Percentiles rank a stretch among this genome's conserved stretches.
Evolutionary conservation across 495 filamentous ascomycete genomes (phyloP).

Genomic region (Penicillium waksmanii): DNA sequence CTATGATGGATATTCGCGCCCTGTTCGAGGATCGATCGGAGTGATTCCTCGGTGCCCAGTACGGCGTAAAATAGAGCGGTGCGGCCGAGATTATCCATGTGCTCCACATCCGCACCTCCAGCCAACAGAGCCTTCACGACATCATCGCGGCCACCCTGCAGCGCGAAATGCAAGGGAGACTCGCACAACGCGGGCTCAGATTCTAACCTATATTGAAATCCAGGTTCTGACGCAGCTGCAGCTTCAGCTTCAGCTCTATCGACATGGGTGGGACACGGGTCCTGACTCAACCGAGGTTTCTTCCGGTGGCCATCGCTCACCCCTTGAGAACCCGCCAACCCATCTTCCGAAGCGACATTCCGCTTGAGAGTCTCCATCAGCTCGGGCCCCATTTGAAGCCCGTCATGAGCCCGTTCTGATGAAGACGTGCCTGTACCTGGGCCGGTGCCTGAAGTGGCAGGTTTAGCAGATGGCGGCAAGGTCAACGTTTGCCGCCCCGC

Average conservation of each 20-base stretch:
- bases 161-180: background rate
- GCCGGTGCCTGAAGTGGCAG: background rate
- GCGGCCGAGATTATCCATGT: background rate
- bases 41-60: background rate
- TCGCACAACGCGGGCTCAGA: background rate
- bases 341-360: constrained; percentile 2
- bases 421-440: background rate
- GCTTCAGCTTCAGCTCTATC: background rate
- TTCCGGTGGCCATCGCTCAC: background rate
- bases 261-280: background rate
- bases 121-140: constrained; percentile 2
- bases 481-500: constrained; percentile 3
- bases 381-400: constrained; percentile 2
- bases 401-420: constrained; percentile 2
- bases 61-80: constrained; percentile 4
- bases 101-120: constrained; percentile 1
- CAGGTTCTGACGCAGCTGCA: background rate
- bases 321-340: background rate
- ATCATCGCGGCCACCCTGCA: background rate
- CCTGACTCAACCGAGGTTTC: background rate
- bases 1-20: background rate
- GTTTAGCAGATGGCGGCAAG: background rate
- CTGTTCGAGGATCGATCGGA: background rate
- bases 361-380: constrained; percentile 7
- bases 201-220: background rate